phyloP scores from a whole-genome alignment of 2,329 filamentous ascomycete genomes.

The Tothia fuscella region DNA sequence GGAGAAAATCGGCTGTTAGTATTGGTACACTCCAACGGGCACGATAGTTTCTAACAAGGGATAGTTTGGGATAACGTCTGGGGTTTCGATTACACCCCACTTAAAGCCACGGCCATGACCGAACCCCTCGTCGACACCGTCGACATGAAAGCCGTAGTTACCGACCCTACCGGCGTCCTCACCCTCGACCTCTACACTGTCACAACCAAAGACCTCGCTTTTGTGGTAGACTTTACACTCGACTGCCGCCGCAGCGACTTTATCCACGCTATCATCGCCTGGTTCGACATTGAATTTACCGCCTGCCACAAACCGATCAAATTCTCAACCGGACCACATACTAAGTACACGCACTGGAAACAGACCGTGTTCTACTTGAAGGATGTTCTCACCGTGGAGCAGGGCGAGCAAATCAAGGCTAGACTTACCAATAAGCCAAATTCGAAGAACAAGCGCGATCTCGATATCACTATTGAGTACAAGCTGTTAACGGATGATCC shows the following conservation, averaged over 20 bases:
- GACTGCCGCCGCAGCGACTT: slow-evolving; percentile 78
- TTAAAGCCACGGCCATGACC: slow-evolving; percentile 85
- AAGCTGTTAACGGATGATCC: slow-evolving; percentile 64
- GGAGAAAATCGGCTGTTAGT: slow-evolving; percentile 97
- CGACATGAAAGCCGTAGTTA: slow-evolving; percentile 92
- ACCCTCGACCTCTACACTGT: slow-evolving; percentile 91
- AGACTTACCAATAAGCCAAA: slow-evolving; percentile 76
- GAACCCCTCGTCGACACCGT: slow-evolving; percentile 97
- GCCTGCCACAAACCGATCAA: slow-evolving; percentile 96
- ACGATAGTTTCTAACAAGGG: slow-evolving; percentile 15
- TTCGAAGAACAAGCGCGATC: slow-evolving; percentile 83
- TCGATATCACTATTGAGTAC: slow-evolving; percentile 84
- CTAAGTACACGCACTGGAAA: slow-evolving; percentile 99
- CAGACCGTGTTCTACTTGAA: slow-evolving; percentile 97
- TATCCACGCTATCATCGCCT: slow-evolving; percentile 89
- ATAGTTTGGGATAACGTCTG: slow-evolving; percentile 99
- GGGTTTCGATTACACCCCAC: slow-evolving; percentile 89
- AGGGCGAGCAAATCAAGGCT: slow-evolving; percentile 68
- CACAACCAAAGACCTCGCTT: slow-evolving; percentile 70
- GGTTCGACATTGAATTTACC: slow-evolving; percentile 98
- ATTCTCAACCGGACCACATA: slow-evolving; percentile 95
- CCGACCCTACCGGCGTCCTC: slow-evolving; percentile 74
- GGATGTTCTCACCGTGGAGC: slow-evolving; percentile 83
- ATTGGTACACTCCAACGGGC: slow-evolving; percentile 9
- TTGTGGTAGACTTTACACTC: slow-evolving; percentile 67